Conservation (phyloP, 2,329 filamentous ascomycete species). For the Talaromyces sp. region DNA sequence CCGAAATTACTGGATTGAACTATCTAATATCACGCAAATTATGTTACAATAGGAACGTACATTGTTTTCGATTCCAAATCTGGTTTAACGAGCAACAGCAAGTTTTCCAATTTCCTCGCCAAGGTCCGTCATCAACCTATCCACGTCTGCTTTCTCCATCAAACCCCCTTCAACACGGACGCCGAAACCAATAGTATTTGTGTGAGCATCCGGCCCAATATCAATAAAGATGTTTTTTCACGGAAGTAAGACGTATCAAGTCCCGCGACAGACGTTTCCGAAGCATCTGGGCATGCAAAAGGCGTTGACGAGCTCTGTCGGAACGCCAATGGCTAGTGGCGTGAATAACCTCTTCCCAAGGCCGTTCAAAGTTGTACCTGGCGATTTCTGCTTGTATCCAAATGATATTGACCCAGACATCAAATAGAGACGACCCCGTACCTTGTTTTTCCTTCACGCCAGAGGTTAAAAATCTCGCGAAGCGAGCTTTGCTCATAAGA, state of each 20-base stretch:
- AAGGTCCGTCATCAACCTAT: background rate
- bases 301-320: slow-evolving; percentile 17
- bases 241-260: slow-evolving; percentile 20
- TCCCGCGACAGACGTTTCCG: slow-evolving; percentile 15
- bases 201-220: slow-evolving; percentile 19
- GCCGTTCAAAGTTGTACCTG: background rate
- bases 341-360: slow-evolving; percentile 11
- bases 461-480: slow-evolving; percentile 18
- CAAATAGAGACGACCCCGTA: slow-evolving; percentile 16
- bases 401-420: slow-evolving; percentile 27
- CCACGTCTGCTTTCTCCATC: slow-evolving; percentile 1
- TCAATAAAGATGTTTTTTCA: slow-evolving; percentile 21
- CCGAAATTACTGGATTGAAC: too few species aligned
- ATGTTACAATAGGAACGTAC: background rate
- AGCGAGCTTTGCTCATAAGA: slow-evolving; percentile 25
- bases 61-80: background rate
- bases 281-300: background rate
- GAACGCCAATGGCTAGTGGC: slow-evolving; percentile 20
- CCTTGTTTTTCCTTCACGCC: background rate
- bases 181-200: slow-evolving; percentile 21
- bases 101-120: background rate
- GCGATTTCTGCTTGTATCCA: slow-evolving; percentile 15
- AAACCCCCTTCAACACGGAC: slow-evolving; percentile 21
- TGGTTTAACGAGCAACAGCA: background rate
- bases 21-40: background rate